Evolutionary conservation across 1,284 basidiomycete genomes (phyloP).

Genomic region (Anthracocystis setariae): DNA sequence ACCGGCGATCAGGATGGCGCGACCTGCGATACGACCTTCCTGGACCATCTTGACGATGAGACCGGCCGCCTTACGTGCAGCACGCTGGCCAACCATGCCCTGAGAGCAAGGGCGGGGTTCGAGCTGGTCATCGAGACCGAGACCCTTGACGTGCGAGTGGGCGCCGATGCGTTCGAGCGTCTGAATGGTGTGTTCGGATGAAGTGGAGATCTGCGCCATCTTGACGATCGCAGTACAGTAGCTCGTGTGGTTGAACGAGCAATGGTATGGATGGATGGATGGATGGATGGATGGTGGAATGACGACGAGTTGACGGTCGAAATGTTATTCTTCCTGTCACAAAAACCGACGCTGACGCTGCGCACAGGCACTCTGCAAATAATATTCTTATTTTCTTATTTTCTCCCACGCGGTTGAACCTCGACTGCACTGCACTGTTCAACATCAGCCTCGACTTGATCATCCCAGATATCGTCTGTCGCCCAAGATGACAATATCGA

Average conservation of each 20-base stretch:
- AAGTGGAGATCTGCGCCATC: slow-evolving; percentile 61
- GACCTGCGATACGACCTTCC: slow-evolving; percentile 90
- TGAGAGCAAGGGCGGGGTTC: slow-evolving; percentile 86
- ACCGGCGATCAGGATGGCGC: slow-evolving; percentile 94
- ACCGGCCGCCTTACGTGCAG: slow-evolving; percentile 94
- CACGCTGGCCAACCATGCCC: slow-evolving; percentile 95
- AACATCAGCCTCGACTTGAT: too few relatives aligned
- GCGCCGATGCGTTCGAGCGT: slow-evolving; percentile 65
- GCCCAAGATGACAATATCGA: slow-evolving; percentile 18
- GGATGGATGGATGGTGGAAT: background rate
- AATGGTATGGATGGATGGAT: slow-evolving; percentile 11
- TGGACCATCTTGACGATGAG: slow-evolving; percentile 98
- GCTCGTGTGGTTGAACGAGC: too few relatives aligned
- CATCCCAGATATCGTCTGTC: slow-evolving; percentile 3
- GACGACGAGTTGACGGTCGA: background rate
- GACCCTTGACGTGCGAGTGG: slow-evolving; percentile 67
- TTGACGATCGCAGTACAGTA: background rate
- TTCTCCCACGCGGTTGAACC: too few relatives aligned
- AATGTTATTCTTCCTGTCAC: background rate
- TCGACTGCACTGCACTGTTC: slow-evolving; percentile 19
- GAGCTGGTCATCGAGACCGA: slow-evolving; percentile 88
- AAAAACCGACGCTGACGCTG: background rate
- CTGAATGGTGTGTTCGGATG: slow-evolving; percentile 57
- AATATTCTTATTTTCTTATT: too few relatives aligned
- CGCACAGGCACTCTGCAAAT: slow-evolving; percentile 12